Conservation (phyloP, 1,139 yeast species). For the Hemisphaericaspora xylofermentans region DNA sequence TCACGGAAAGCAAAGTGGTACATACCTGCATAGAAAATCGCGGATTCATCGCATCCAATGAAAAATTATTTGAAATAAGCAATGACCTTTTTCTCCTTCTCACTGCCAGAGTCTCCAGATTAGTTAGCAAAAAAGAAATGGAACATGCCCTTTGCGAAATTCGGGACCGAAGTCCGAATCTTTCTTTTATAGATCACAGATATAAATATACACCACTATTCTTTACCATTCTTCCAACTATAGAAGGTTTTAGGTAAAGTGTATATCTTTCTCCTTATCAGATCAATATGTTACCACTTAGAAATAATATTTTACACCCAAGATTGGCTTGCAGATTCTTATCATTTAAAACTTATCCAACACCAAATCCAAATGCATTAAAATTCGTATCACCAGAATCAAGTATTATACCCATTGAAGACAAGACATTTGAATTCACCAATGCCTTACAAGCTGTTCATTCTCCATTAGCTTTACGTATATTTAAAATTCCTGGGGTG, state of each 20-base stretch:
- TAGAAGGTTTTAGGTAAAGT: neutral
- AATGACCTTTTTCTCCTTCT: no score
- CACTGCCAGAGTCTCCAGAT: constrained; percentile 2
- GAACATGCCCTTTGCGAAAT: neutral
- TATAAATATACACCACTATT: neutral
- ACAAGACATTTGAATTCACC: constrained; percentile 62
- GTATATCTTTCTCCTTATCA: neutral
- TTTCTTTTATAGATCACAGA: no score
- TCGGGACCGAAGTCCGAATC: constrained; percentile 5
- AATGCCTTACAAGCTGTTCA: constrained; percentile 68
- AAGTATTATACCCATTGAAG: constrained; percentile 62
- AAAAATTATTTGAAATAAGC: neutral
- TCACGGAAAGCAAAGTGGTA: no score
- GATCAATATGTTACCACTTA: constrained; percentile 1
- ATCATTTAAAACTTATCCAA: constrained; percentile 49
- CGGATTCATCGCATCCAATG: neutral
- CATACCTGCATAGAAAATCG: neutral
- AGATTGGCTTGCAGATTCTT: constrained; percentile 21
- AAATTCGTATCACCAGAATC: constrained; percentile 61
- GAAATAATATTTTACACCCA: constrained; percentile 3
- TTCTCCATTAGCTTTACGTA: constrained; percentile 78
- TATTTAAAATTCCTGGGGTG: constrained; percentile 85
- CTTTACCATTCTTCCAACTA: neutral
- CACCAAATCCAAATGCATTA: constrained; percentile 91
- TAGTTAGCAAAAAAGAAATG: neutral